A percentile compares a stretch with the other conserved stretches of the same genome.
Conservation (phyloP, 1,284 basidiomycete species). For the Rhodotorula sp. region DNA sequence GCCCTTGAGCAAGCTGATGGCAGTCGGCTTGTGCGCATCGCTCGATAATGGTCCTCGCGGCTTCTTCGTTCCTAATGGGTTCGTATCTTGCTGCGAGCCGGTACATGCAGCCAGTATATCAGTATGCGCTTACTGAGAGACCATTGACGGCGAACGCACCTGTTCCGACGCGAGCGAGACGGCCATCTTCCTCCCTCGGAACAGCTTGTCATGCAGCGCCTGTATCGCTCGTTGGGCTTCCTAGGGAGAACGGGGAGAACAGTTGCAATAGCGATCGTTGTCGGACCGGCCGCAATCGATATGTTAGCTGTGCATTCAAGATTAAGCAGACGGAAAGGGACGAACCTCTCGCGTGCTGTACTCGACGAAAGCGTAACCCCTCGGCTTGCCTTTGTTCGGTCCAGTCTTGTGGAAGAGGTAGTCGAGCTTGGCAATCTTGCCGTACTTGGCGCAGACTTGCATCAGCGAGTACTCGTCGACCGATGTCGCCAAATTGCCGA, state of each 20-base stretch:
- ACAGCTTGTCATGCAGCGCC: slow-evolving; percentile 70
- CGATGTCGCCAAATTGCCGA: slow-evolving; percentile 82
- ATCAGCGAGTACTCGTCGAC: slow-evolving; percentile 91
- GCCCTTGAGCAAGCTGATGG: slow-evolving; percentile 80
- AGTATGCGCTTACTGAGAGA: slow-evolving; percentile 40
- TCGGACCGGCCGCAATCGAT: background rate
- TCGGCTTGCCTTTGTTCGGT: slow-evolving; percentile 79
- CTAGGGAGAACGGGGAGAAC: slow-evolving; percentile 52
- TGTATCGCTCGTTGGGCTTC: slow-evolving; percentile 78
- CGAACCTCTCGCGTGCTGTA: slow-evolving; percentile 74
- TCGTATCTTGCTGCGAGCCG: background rate
- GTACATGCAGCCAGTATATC: slow-evolving; percentile 36
- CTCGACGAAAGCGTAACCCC: slow-evolving; percentile 94
- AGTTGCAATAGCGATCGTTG: slow-evolving; percentile 8
- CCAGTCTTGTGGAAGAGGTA: slow-evolving; percentile 94
- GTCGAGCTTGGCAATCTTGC: slow-evolving; percentile 87
- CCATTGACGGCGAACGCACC: slow-evolving; percentile 47
- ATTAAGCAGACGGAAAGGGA: slow-evolving; percentile 39
- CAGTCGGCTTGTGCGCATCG: slow-evolving; percentile 68
- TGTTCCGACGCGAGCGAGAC: slow-evolving; percentile 75
- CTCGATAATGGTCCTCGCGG: slow-evolving; percentile 11
- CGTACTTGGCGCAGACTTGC: slow-evolving; percentile 84
- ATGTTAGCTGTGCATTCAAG: background rate
- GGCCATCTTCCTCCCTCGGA: slow-evolving; percentile 79
- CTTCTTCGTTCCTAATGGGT: slow-evolving; percentile 1